Conservation (phyloP, 495 filamentous ascomycete genomes). For the Trypethelium eluteriae region DNA sequence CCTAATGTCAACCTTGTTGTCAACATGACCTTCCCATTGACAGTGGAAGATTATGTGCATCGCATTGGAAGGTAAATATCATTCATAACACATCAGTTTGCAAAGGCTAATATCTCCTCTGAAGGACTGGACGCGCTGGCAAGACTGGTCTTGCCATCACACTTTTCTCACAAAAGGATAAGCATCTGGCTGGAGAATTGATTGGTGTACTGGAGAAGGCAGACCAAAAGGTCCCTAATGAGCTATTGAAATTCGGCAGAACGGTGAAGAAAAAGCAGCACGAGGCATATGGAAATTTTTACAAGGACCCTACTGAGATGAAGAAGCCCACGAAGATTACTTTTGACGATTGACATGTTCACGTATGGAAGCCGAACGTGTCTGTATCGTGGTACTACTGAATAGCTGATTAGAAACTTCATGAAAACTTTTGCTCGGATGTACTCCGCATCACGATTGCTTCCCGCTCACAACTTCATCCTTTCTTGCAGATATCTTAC, state of each 20-base stretch:
- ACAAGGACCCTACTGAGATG: conserved; percentile 66
- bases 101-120: background rate
- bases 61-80: conserved; percentile 56
- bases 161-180: conserved; percentile 90
- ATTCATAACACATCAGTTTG: background rate
- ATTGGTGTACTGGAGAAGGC: conserved; percentile 89
- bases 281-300: conserved; percentile 85
- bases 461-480: background rate
- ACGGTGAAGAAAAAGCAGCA: conserved; percentile 98
- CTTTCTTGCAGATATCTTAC: background rate
- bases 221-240: conserved; percentile 80
- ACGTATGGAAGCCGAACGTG: background rate
- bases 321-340: conserved; percentile 87
- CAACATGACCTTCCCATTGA: conserved; percentile 70
- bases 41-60: conserved; percentile 91
- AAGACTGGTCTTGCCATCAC: conserved; percentile 85
- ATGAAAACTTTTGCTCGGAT: background rate
- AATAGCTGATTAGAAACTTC: too few species aligned
- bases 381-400: too few species aligned
- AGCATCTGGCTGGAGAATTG: conserved; percentile 75
- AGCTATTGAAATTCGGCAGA: conserved; percentile 86
- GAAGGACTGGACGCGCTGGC: conserved; percentile 85
- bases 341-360: conserved; percentile 50
- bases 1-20: conserved; percentile 87
- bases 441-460: background rate